phyloP scores from a whole-genome alignment of 1,284 basidiomycete genomes.

The Paramarasmius palmivorus region DNA sequence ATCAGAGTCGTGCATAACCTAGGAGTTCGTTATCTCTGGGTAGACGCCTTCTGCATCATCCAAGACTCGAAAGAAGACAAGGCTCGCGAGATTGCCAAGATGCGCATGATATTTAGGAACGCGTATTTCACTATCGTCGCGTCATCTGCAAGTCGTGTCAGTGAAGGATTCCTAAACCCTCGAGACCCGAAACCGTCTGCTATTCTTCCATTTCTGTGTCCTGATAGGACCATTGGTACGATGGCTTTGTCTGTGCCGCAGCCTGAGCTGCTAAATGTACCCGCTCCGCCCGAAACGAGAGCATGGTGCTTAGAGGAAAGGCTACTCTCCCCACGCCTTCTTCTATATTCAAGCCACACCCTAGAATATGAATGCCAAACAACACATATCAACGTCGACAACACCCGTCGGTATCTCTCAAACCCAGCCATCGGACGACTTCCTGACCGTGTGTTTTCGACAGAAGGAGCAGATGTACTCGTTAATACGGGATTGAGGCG shows the following conservation, averaged over 20 bases:
- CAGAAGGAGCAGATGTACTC: background rate
- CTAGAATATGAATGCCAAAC: background rate
- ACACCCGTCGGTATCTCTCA: background rate
- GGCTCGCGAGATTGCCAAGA: constrained; percentile 10
- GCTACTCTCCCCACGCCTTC: background rate
- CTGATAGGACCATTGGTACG: background rate
- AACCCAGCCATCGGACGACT: background rate
- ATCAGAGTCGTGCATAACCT: constrained; percentile 7
- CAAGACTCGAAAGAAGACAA: constrained; percentile 15
- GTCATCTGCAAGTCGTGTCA: constrained; percentile 10
- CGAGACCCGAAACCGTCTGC: background rate
- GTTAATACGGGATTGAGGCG: background rate
- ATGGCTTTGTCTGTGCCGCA: background rate
- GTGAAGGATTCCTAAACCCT: constrained; percentile 8
- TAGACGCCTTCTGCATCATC: constrained; percentile 16
- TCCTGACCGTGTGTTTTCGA: background rate
- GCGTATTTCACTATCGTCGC: constrained; percentile 14
- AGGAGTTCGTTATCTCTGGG: constrained; percentile 15
- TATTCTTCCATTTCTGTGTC: background rate
- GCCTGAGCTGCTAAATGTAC: background rate
- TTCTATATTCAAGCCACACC: background rate
- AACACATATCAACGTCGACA: background rate
- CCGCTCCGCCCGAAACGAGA: background rate
- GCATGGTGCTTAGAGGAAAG: background rate
- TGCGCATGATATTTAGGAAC: constrained; percentile 14